Evolutionary conservation across 805 yeast species (phyloP).

Genomic region (Diddensiella transvaalensis): DNA sequence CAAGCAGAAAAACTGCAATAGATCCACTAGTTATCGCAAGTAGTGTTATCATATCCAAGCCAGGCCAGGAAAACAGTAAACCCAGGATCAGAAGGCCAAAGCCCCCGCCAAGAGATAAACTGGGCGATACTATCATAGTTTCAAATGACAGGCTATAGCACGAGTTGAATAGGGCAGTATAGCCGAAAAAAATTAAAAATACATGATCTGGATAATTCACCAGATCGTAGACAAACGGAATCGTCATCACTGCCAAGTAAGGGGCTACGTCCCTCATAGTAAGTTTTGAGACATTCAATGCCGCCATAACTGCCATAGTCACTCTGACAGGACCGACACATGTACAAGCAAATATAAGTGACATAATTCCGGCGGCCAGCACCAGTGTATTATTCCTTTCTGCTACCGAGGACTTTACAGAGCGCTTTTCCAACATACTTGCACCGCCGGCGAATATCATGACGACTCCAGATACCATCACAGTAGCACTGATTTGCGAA

Average conservation of each 20-base stretch:
- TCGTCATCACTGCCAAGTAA: slow-evolving; percentile 11
- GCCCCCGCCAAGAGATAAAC: slow-evolving; percentile 14
- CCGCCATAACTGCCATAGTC: slow-evolving; percentile 21
- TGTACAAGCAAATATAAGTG: slow-evolving; percentile 22
- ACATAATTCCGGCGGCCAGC: slow-evolving; percentile 19
- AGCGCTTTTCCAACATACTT: slow-evolving; percentile 16
- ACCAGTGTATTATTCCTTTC: slow-evolving; percentile 15
- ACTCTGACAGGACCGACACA: slow-evolving; percentile 24
- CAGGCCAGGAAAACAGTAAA: slow-evolving; percentile 10
- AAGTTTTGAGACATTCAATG: slow-evolving; percentile 20
- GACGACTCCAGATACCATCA: slow-evolving; percentile 24
- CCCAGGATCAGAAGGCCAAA: slow-evolving; percentile 20
- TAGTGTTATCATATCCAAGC: slow-evolving; percentile 17
- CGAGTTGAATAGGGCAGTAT: slow-evolving; percentile 15
- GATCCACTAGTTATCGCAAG: slow-evolving; percentile 30
- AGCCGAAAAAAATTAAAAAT: slow-evolving; percentile 15
- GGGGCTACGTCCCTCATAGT: slow-evolving; percentile 11
- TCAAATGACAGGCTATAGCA: slow-evolving; percentile 11
- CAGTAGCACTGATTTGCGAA: slow-evolving; percentile 5
- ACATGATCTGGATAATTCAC: slow-evolving; percentile 4
- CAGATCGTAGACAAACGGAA: slow-evolving; percentile 18
- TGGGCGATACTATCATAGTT: slow-evolving; percentile 9
- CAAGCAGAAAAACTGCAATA: slow-evolving; percentile 29
- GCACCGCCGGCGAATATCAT: slow-evolving; percentile 24
- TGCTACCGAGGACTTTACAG: slow-evolving; percentile 4